These are phyloP conservation scores for Cytospora leucostoma DNA, from an alignment of 2,329 filamentous ascomycete genomes.

Conservation along the genomic window DNA sequence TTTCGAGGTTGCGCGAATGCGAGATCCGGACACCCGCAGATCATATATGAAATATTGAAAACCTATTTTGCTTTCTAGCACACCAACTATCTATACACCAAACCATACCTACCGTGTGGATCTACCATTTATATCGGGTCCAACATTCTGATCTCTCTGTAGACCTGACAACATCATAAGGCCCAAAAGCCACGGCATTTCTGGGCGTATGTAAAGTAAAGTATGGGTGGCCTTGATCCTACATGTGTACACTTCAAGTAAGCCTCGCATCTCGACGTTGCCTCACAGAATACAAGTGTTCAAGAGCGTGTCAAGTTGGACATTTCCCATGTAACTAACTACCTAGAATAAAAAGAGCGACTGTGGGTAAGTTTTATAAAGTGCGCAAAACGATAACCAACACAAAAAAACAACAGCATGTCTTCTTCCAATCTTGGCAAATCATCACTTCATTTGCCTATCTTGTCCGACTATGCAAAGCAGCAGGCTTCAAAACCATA, in stretches of 20 bases:
- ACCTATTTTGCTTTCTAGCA: background rate
- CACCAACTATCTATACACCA: background rate
- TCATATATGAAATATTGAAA: background rate
- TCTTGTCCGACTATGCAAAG: conserved; percentile 16
- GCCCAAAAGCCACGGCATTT: too few species aligned
- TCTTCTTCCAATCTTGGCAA: conserved; percentile 18
- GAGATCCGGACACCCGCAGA: background rate
- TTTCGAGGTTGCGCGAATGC: conserved; percentile 6
- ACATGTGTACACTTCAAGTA: background rate
- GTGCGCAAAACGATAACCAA: conserved; percentile 8
- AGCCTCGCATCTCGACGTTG: background rate
- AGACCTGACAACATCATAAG: background rate
- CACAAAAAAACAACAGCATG: conserved; percentile 5
- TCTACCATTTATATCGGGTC: background rate
- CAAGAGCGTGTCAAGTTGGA: conserved; percentile 25
- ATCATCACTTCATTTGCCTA: conserved; percentile 13
- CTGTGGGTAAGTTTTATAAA: background rate
- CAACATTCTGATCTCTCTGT: background rate
- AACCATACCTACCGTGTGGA: background rate
- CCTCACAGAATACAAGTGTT: conserved; percentile 1
- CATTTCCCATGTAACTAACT: conserved; percentile 11
- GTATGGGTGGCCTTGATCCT: background rate
- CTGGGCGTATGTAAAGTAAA: background rate
- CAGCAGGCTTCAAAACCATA: conserved; percentile 19
- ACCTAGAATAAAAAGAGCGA: conserved; percentile 25